Evolutionary conservation across 805 yeast genomes (phyloP).

Genomic region (Schwanniomyces pseudopolymorphus): DNA sequence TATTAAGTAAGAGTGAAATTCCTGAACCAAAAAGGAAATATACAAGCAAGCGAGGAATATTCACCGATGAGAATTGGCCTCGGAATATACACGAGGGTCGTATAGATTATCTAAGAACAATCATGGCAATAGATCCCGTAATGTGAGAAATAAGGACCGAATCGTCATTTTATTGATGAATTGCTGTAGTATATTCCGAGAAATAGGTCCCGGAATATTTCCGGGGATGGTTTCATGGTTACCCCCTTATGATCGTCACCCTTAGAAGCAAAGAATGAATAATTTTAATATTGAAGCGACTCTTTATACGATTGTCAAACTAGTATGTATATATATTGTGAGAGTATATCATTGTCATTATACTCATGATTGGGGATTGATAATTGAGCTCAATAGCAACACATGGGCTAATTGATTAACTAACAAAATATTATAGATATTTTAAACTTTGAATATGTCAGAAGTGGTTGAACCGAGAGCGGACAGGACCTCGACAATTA

Average conservation of each 20-base stretch:
- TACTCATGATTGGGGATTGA: no score
- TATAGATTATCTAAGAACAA: neutral
- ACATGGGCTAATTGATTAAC: neutral
- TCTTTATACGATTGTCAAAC: neutral
- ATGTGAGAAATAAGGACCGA: neutral
- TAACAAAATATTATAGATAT: neutral
- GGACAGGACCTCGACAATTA: slow-evolving; percentile 7
- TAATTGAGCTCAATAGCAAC: no score
- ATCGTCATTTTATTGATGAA: neutral
- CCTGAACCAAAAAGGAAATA: neutral
- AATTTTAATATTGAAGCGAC: neutral
- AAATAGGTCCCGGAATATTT: neutral
- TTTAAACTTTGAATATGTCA: slow-evolving; percentile 11
- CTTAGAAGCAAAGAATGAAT: neutral
- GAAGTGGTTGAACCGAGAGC: slow-evolving; percentile 14
- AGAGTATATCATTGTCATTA: neutral
- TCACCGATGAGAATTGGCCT: neutral
- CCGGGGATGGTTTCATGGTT: neutral
- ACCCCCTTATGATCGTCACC: neutral
- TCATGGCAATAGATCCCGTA: no score
- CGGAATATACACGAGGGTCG: neutral
- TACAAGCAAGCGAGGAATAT: neutral
- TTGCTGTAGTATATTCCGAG: neutral
- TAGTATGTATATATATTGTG: neutral
- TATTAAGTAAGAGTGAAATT: neutral